Base-by-base conservation (phyloP, 148 eudicot genomes). In the Hydrangea macrophylla region DNA sequence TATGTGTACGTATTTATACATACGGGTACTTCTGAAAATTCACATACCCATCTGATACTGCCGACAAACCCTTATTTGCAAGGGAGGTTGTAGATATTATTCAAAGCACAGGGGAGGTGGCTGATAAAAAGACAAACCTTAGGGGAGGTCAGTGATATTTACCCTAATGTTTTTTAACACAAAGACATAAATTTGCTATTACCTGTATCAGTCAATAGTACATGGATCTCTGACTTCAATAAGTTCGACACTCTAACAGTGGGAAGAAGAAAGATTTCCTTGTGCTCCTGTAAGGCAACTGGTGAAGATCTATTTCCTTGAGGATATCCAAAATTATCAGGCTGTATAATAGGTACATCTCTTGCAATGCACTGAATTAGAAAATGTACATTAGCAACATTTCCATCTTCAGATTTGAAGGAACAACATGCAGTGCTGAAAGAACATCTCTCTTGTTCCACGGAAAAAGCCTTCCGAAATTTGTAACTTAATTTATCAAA, bases 191-290 rank as follows among this genome's bases (percentile, higher is more conserved):
- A n/a, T n/a, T n/a, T 56, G 62, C 42, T 31, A 15, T 62, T 89
- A 91, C 99, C 99, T 79, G 68, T 72, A 77, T 89, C 96, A 64
- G 80, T 82, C 62, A 95, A 75, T 64, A 78, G 83, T 68, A 95
- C 97, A 72, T 81, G 84, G 62, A 95, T 75, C 73, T 89, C 93
- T 59, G 76, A 75, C 59, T 95, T 83, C 81, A 95, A 82, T 67
- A 95, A 77, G 73, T 95, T 95, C 40, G 74, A 75, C 69, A 95
- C 79, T 68, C 75, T 78, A 70, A 95, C 75, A 65, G 99, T 89
- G 70, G 99, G 99, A 79, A 95, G 92, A 73, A 95, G 72, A 81
- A 79, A 87, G 63, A 95, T 72, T 79, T 95, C 97, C 80, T 89
- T 95, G 84, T 91, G 96, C 76, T 89, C 86, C 75, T 68, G 89